Evolutionary conservation across 768 basidiomycete species (phyloP).

Genomic region (Tubosaeta sp.): DNA sequence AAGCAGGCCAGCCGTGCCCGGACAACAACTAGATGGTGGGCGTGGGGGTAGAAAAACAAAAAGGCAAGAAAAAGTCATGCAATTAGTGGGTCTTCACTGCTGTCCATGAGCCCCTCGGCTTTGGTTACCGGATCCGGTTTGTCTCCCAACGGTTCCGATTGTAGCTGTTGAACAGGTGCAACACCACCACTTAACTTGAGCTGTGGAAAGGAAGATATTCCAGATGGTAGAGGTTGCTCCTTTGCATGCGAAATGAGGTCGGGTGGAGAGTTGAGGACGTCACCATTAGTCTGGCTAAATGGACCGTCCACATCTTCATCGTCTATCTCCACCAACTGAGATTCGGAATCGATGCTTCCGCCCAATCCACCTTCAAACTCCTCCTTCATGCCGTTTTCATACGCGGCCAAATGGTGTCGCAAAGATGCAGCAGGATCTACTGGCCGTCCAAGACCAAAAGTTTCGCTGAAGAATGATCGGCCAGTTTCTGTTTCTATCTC

Average conservation of each 20-base stretch:
- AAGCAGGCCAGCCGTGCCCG: constrained; percentile 6
- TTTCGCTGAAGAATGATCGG: constrained; percentile 47
- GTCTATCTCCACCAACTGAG: constrained; percentile 30
- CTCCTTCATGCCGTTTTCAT: constrained; percentile 48
- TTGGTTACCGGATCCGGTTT: constrained; percentile 48
- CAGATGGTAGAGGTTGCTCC: constrained; percentile 31
- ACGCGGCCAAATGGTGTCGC: constrained; percentile 59
- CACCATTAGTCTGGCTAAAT: constrained; percentile 32
- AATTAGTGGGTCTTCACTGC: constrained; percentile 57
- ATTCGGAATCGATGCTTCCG: constrained; percentile 15
- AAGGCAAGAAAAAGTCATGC: constrained; percentile 19
- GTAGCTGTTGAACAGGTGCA: constrained; percentile 45
- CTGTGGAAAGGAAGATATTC: constrained; percentile 45
- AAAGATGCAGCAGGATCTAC: constrained; percentile 53
- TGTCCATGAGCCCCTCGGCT: constrained; percentile 62
- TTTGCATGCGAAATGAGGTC: constrained; percentile 19
- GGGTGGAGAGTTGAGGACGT: constrained; percentile 28
- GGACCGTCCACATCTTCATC: constrained; percentile 31
- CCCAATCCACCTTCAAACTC: constrained; percentile 26
- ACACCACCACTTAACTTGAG: constrained; percentile 45
- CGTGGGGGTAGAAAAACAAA: not conserved
- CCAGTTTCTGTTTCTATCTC: constrained; percentile 34
- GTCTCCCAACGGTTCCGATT: constrained; percentile 50
- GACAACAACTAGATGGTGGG: constrained; percentile 7
- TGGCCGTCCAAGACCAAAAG: constrained; percentile 41